Evolutionary conservation across 805 yeast species (phyloP), one percentile per base, ranked within the genome.

Genomic region (Metschnikowia peoriensis): DNA sequence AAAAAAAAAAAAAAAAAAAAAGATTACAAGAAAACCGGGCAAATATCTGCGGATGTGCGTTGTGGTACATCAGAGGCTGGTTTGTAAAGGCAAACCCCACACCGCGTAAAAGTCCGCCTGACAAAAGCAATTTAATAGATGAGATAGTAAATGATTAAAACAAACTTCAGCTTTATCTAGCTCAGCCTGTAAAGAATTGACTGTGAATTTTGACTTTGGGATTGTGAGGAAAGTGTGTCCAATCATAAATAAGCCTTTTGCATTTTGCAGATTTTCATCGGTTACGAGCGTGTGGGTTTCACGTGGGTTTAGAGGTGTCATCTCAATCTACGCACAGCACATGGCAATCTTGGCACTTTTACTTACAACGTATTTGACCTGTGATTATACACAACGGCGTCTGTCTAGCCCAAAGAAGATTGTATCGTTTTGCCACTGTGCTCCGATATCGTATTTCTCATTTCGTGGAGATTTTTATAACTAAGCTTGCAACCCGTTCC

Each of bases 321-420:
- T 10, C 14, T 32, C 35, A 32, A 32, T 10, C 12, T 6, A 32
- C 35, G 35, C 35, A 32, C 35, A 22, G 22, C 22, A 32, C 35
- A 32, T 12, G 35, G 6, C 14, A 32, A 10, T 32, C 35, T 32
- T 32, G 35, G 35, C 35, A 10, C 35, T 4, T 3, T 3, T 22
- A 22, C 22, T 22, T 22, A 22, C 22, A 22, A 22, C 22, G 22
- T 22, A 22, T 22, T 22, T 22, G 79, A 73, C 78, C 78, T 32
- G 17, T 16, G 41, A 38, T 38, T 3, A 22, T 22, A 22, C 22
- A 22, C 22, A 22, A 22, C 22, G 2, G 22, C 22, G 4, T 22
- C 22, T 22, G 22, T 22, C 22, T 22, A 22, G 22, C 22, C 22
- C 22, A 22, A 22, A 22, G 22, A 22, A 22, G 22, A 22, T 22